Base-by-base conservation (phyloP, 805 yeast species). In the Tetrapisispora arboricola region DNA sequence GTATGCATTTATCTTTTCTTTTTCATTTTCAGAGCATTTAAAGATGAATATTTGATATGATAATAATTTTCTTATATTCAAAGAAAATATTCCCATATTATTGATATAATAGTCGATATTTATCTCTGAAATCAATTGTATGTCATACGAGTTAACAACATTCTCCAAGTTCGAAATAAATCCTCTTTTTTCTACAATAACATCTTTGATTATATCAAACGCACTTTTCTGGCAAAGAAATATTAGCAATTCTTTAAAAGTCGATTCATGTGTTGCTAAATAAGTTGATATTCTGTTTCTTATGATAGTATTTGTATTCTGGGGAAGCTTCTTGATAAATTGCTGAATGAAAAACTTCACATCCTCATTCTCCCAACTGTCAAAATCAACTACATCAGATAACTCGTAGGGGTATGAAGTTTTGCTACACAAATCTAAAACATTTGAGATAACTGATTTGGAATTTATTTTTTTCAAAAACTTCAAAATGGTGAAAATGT, bases 391-490 rank as follows among this genome's bases (percentile, higher is more conserved):
- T 18, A 36, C 17, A 7, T 36, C 22, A 18, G 44, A 43, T 11
- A 49, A n/a, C 20, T 46, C 45, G 7, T 33, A 32, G 18, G 34
- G 27, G 22, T 18, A 25, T 27, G 25, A 19, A 3, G 41, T 36
- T 33, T 47, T 54, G 6, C 39, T 20, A 13, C 43, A 43, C 18
- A 49, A 34, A 17, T 39, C 36, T 34, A 54, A 35, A 10, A 51
- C 41, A 34, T 46, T 51, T 8, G 46, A 49, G 4, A 56, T 41
- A 2, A 53, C 49, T 13, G 40, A 40, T 10, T 34, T 34, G n/a
- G 15, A 16, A 6, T 13, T 22, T 6, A 22, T 15, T 17, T 13
- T 34, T 4, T 16, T 17, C 17, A 34, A 17, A 19, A 34, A 19
- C 10, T 25, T 12, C 15, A 34, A 24, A 3, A 34, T 21, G 8